Evolutionary conservation across 352 stramenopile species (phyloP).

Genomic region (Globisporangium nunn): DNA sequence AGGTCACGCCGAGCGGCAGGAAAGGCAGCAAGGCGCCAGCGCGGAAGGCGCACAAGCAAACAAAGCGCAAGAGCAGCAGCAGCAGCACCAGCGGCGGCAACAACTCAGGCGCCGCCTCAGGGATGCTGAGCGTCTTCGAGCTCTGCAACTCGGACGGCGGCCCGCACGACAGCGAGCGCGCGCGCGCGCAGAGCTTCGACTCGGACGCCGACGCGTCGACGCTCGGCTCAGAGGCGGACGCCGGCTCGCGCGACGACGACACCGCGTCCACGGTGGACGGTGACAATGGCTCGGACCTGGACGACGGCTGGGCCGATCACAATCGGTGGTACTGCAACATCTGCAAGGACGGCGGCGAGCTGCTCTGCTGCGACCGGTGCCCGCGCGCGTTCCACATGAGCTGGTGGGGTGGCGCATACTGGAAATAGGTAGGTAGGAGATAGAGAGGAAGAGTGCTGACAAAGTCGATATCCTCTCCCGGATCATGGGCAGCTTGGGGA

Average conservation of each 20-base stretch:
- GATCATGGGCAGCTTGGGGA: slow-evolving; percentile 34
- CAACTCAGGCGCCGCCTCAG: not conserved
- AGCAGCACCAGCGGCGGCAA: slow-evolving; percentile 2
- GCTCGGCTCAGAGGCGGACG: slow-evolving; percentile 6
- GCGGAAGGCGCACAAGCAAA: not conserved
- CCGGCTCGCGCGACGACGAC: slow-evolving; percentile 13
- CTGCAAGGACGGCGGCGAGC: slow-evolving; percentile 82
- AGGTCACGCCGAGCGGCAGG: not conserved
- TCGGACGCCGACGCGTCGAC: slow-evolving; percentile 16
- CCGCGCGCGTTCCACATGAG: slow-evolving; percentile 91
- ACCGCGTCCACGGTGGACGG: slow-evolving; percentile 25
- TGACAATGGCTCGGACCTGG: slow-evolving; percentile 24
- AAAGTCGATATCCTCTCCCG: too few relatives aligned
- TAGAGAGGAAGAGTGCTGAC: not conserved
- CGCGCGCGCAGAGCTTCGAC: slow-evolving; percentile 17
- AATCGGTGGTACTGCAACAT: slow-evolving; percentile 90
- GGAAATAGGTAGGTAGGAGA: too few relatives aligned
- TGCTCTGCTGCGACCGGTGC: slow-evolving; percentile 90
- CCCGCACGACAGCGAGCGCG: not conserved
- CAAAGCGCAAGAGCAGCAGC: slow-evolving; percentile 5
- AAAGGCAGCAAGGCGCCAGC: not conserved
- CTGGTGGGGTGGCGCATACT: slow-evolving; percentile 28
- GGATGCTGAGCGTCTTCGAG: slow-evolving; percentile 79
- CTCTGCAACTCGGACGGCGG: slow-evolving; percentile 45
- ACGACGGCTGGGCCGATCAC: slow-evolving; percentile 79